A percentile compares a stretch with the other conserved stretches of the same genome.
These are phyloP conservation scores for Kluyveromyces sp. DNA, from an alignment of 1,139 yeast genomes.

Conservation along the genomic window DNA sequence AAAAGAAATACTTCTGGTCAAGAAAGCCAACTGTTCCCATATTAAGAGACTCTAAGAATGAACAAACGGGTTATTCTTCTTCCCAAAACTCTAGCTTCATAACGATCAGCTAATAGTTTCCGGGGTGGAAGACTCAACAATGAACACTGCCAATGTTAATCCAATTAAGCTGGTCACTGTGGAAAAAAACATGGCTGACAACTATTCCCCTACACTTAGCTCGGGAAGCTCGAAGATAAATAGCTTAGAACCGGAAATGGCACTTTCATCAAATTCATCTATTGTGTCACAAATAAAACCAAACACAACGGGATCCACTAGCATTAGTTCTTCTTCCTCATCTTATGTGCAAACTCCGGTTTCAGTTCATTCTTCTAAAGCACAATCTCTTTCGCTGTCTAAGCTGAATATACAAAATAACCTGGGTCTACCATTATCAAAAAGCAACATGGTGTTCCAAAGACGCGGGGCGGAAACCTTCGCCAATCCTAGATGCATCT, in stretches of 20 bases:
- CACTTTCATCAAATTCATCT: constrained; percentile 3
- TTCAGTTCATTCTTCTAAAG: not conserved
- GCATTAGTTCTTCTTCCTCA: not conserved
- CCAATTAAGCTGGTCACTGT: constrained; percentile 4
- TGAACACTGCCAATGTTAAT: constrained; percentile 1
- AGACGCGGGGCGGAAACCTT: constrained; percentile 35
- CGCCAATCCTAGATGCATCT: constrained; percentile 30
- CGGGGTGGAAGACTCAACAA: not conserved
- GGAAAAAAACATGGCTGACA: not conserved
- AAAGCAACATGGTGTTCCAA: constrained; percentile 21
- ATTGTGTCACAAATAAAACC: not conserved
- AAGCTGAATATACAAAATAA: not conserved
- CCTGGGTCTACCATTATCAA: constrained; percentile 4
- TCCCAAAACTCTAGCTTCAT: not conserved
- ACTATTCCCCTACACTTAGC: not conserved
- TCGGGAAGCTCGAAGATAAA: not conserved
- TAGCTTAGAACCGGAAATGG: constrained; percentile 4
- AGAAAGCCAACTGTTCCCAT: constrained; percentile 14
- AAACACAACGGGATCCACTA: not conserved
- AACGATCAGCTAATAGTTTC: not conserved
- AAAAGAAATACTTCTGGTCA: constrained; percentile 18
- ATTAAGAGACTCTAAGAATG: not conserved
- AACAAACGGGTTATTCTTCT: not conserved
- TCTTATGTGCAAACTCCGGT: not conserved
- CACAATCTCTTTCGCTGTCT: not conserved